These are phyloP conservation scores for Phytophthora pluvialis DNA, from an alignment of 352 stramenopile species.

Conservation along the genomic window DNA sequence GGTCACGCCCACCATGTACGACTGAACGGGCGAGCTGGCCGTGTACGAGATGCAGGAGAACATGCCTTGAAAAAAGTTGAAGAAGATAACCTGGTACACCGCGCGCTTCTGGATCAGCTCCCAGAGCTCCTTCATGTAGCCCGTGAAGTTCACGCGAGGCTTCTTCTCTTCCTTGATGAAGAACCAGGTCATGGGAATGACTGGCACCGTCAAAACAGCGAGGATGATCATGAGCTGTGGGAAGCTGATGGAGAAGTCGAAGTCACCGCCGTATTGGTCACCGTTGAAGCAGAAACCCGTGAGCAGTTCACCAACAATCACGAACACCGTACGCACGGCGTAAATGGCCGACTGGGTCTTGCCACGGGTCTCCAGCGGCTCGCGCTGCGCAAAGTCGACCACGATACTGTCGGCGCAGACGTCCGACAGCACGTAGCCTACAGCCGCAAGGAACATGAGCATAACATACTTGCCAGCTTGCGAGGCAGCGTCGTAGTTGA, in stretches of 20 bases:
- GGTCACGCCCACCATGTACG: constrained; percentile 39
- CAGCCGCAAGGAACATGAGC: constrained; percentile 35
- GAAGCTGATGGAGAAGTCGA: constrained; percentile 38
- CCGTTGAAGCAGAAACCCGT: constrained; percentile 41
- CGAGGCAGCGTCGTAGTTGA: constrained; percentile 26
- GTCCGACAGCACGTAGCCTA: constrained; percentile 36
- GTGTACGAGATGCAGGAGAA: constrained; percentile 44
- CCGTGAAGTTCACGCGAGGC: constrained; percentile 21
- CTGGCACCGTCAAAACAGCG: constrained; percentile 18
- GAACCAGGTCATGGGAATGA: constrained; percentile 44
- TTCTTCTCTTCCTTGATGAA: constrained; percentile 56
- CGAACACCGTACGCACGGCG: constrained; percentile 25
- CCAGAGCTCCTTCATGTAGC: constrained; percentile 47
- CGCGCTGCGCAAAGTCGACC: constrained; percentile 47
- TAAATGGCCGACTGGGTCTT: constrained; percentile 38
- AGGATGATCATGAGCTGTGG: constrained; percentile 41
- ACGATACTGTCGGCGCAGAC: constrained; percentile 42
- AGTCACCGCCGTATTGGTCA: constrained; percentile 32
- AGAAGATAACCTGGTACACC: constrained; percentile 51
- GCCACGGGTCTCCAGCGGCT: constrained; percentile 43
- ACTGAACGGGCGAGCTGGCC: constrained; percentile 29
- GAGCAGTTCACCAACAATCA: constrained; percentile 32
- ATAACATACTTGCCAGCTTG: constrained; percentile 35
- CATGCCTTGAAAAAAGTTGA: constrained; percentile 44
- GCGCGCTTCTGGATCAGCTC: constrained; percentile 40